Conservation (phyloP, 345 rosid species). For the Salix dunnii region DNA sequence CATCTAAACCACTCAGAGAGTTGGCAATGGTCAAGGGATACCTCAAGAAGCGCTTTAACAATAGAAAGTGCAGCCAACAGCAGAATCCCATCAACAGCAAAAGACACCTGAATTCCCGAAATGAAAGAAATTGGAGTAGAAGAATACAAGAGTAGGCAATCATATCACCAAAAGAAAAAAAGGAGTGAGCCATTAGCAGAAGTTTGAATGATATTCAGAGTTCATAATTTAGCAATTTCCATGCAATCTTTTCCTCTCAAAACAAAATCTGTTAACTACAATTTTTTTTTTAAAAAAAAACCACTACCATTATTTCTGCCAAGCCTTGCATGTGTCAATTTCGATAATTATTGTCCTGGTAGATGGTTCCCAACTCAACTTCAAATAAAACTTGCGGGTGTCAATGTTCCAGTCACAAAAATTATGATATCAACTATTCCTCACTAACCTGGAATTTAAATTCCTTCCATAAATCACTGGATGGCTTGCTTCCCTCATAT, state of each 20-base stretch:
- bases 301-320: background rate
- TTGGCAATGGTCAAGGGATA: constrained; percentile 19
- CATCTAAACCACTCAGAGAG: background rate
- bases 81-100: constrained; percentile 82
- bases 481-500: no score
- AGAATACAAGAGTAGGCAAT: background rate
- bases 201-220: background rate
- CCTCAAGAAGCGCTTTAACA: constrained; percentile 71
- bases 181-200: background rate
- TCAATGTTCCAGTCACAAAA: no score
- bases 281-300: background rate
- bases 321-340: background rate
- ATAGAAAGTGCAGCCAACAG: constrained; percentile 63
- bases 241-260: background rate
- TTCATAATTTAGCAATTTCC: background rate
- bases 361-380: background rate
- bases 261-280: background rate
- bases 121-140: background rate
- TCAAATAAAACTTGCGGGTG: background rate
- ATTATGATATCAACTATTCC: no score
- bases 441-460: no score
- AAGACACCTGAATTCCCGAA: constrained; percentile 49
- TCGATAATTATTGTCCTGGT: background rate
- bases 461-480: no score
- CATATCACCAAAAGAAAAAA: background rate